Percentiles rank a stretch among this genome's conserved stretches.
Conservation (phyloP, 805 yeast species). For the Lachancea quebecensis region DNA sequence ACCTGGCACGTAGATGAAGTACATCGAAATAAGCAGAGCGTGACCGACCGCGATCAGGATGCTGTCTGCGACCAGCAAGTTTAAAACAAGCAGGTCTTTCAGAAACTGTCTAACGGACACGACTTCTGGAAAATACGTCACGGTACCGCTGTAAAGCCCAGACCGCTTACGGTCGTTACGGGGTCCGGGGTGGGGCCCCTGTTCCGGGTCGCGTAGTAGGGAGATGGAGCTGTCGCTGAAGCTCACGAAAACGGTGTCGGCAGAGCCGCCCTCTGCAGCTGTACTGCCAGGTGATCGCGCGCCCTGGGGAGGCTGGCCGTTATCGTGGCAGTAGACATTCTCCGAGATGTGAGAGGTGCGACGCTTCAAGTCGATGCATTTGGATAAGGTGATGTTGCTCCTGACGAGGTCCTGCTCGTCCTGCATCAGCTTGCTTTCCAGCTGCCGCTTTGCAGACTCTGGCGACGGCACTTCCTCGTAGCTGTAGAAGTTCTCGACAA, state of each 20-base stretch:
- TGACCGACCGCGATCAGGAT: conserved; percentile 29
- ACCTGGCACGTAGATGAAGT: conserved; percentile 36
- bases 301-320: background rate
- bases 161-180: background rate
- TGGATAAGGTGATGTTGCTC: conserved; percentile 31
- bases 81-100: conserved; percentile 9
- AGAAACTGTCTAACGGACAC: conserved; percentile 9
- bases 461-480: conserved; percentile 22
- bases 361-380: conserved; percentile 33
- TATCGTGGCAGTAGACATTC: conserved; percentile 21
- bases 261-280: background rate
- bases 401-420: conserved; percentile 20
- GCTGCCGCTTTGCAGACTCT: conserved; percentile 3
- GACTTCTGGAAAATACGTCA: conserved; percentile 11
- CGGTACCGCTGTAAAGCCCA: background rate
- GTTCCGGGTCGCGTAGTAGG: conserved; percentile 9
- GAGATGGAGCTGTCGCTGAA: conserved; percentile 13
- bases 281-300: background rate
- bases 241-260: conserved; percentile 9
- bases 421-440: conserved; percentile 3
- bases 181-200: background rate
- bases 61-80: conserved; percentile 15
- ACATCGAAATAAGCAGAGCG: conserved; percentile 32
- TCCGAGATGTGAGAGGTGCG: conserved; percentile 30
- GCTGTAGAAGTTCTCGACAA: conserved; percentile 20